Evolutionary conservation across 345 rosid genomes (phyloP), one percentile per base, ranked within the genome.

Genomic region (Lepidium aucheri): DNA sequence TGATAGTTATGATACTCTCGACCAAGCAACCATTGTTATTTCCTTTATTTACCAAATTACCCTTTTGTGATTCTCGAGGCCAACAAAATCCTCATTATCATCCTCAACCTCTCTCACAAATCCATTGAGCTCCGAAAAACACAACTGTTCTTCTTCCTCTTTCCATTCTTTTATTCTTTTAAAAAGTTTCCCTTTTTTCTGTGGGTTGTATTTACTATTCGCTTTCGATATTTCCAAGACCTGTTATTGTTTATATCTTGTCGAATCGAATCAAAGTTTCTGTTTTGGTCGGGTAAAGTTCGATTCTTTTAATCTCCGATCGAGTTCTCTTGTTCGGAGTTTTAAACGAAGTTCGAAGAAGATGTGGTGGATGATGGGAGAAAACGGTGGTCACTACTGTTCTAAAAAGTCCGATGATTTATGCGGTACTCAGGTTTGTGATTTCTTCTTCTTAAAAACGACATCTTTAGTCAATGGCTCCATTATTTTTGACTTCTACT

Each of bases 341-440:
- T n/a, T n/a, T n/a, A n/a, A n/a, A n/a, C n/a, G n/a, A n/a, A n/a
- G n/a, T n/a, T n/a, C n/a, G n/a, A 65, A 72, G 67, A 60, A 79
- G 78, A 93, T 93, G 98, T 86, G 97, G 94, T 85, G 98, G 97
- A 90, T 93, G 91, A 93, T 93, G 98, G 77, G 79, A 50, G 96
- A 93, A 77, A 81, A 77, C 57, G 98, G 91, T 26, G 94, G 94
- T n/a, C 94, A 81, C 81, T 88, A 86, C 64, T 93, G 97, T 76
- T 84, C 96, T 26, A 93, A 93, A 69, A 93, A 93, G 76, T 81
- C 87, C 28, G 98, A 93, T 80, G 98, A 86, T 76, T 63, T 82
- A 49, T 90, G 98, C 20, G 87, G 81, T 30, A 74, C 81, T 65
- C 97, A 92, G 98, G 98, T 92, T 42, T 51, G 16, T 33, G 35